phyloP scores from a whole-genome alignment of 2,329 filamentous ascomycete species.

The Penicillium decumbens region DNA sequence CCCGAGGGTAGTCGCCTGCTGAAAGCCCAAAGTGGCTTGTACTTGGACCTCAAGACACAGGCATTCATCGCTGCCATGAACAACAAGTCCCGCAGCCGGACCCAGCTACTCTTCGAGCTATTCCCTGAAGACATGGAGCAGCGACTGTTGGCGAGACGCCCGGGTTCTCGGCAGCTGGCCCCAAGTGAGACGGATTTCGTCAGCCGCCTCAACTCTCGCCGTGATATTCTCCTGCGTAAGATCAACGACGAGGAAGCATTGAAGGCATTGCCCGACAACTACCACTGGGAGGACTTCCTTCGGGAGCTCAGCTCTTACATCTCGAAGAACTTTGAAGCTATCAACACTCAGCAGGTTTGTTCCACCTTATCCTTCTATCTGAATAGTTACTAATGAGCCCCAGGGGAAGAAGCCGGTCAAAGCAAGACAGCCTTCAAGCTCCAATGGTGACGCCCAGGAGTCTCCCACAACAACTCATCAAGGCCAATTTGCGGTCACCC shows the following conservation, averaged over 20 bases:
- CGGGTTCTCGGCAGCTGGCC: conserved; percentile 51
- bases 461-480: conserved; percentile 37
- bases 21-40: conserved; percentile 58
- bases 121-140: conserved; percentile 57
- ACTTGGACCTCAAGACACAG: conserved; percentile 63
- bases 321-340: conserved; percentile 53
- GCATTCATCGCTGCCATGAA: conserved; percentile 60
- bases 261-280: conserved; percentile 53
- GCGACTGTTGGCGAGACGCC: conserved; percentile 51
- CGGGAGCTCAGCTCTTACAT: conserved; percentile 56
- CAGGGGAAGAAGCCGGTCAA: conserved; percentile 41
- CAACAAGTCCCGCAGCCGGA: conserved; percentile 51
- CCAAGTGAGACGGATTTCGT: conserved; percentile 59
- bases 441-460: conserved; percentile 37
- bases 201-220: conserved; percentile 50
- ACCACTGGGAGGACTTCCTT: conserved; percentile 61
- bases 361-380: background rate
- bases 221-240: conserved; percentile 54
- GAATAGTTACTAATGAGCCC: conserved; percentile 18
- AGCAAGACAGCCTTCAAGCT: conserved; percentile 34
- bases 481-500: conserved; percentile 40
- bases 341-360: conserved; percentile 47
- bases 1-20: conserved; percentile 55
- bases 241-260: conserved; percentile 49
- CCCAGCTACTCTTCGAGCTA: conserved; percentile 55